Evolutionary conservation across 768 basidiomycete species (phyloP), one percentile per base, ranked within the genome.

Genomic region (Tylopilus felleus): DNA sequence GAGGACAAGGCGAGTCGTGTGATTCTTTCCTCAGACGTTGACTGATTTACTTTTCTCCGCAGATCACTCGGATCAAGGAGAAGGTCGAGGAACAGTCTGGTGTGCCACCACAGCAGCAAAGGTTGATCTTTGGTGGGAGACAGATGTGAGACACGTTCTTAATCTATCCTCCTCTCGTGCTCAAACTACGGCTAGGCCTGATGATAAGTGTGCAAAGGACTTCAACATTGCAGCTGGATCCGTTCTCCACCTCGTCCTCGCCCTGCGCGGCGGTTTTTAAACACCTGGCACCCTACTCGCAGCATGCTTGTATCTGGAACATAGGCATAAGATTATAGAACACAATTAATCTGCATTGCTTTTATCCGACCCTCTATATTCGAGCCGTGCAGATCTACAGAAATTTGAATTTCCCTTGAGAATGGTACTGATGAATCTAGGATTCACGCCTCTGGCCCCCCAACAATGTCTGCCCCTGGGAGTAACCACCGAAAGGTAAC

Each of bases 71-170:
- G 61, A 93, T 98, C 74, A 98, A 98, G 77, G 94, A 96, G 80
- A 90, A 91, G 71, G 93, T 98, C 9, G 96, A 98, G 71, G 95
- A 98, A 76, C 95, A 98, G 74, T 94, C 93, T 7, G 96, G 96
- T 60, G 96, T 98, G 39, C 96, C 96, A 22, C 96, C 96, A 56
- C 90, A 79, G 40, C 96, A 98, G 72, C 96, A 98, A 71, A 84
- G 96, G 53, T 73, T 98, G 65, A 98, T 98, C 69, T 97, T 87
- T 70, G 73, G 82, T 65, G 96, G 96, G 31, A 84, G 94, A 66
- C 95, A 97, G 69, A 86, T 98, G 96, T 98, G 71, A 72, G 82
- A 75, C 38, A 55, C 44, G 28, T 35, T 48, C 27, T 27, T 38
- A 28, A 39, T 44, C 6, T 22, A 14, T 2, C 28, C 23, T 29